Evolutionary conservation across 306 rosid species (phyloP).

Genomic region (Cucumis hystrix): DNA sequence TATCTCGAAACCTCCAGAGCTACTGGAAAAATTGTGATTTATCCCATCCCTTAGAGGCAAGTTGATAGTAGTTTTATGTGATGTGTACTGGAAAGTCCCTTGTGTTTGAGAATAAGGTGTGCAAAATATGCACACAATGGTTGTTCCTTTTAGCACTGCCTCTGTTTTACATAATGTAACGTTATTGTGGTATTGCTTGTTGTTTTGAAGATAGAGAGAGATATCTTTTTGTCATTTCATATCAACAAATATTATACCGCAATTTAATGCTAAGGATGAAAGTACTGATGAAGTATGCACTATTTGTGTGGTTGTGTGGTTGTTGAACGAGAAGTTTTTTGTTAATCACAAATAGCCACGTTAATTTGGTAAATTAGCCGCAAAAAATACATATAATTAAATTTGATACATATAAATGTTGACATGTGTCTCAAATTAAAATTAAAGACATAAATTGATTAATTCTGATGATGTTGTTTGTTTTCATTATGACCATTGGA

Average conservation of each 20-base stretch:
- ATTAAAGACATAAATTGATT: too few species aligned
- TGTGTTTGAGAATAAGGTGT: background rate
- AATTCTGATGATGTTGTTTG: too few species aligned
- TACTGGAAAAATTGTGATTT: conserved; percentile 43
- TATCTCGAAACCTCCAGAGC: conserved; percentile 44
- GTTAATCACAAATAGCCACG: too few species aligned
- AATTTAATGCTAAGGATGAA: background rate
- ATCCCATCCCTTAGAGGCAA: conserved; percentile 41
- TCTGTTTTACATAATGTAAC: background rate
- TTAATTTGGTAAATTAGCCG: too few species aligned
- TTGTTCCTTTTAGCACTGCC: background rate
- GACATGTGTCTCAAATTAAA: too few species aligned
- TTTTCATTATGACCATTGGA: too few species aligned
- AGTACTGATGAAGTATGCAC: background rate
- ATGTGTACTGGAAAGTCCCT: background rate
- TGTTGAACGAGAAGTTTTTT: too few species aligned
- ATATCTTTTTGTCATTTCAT: background rate
- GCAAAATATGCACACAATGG: background rate
- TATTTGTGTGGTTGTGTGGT: too few species aligned
- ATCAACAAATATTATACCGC: background rate
- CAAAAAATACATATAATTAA: too few species aligned
- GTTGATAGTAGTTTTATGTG: background rate
- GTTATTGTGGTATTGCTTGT: background rate
- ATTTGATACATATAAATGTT: too few species aligned
- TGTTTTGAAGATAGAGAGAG: background rate